Base-by-base conservation (phyloP, 208 protist species). In the Trypanosoma mega region DNA sequence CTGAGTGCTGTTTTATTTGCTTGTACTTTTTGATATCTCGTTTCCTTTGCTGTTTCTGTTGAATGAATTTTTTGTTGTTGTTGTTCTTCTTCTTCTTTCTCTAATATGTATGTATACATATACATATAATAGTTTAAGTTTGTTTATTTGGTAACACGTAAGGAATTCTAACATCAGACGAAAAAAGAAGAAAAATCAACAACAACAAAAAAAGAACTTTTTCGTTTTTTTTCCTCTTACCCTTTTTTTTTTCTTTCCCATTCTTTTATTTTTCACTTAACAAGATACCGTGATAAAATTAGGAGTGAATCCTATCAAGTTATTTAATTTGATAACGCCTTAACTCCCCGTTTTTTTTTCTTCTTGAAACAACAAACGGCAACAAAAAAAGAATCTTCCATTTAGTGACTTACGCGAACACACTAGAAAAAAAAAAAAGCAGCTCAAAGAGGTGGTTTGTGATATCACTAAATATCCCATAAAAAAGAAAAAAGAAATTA, bases 21-120 rank as follows among this genome's bases (percentile, higher is more conserved):
- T 62, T 68, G 44, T 49, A 20, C 33, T 63, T 14, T 55, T 48
- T 60, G 46, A 26, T 12, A 16, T 52, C 58, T 47, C 6, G 33
- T 63, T 27, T 57, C 18, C 26, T 18, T 33, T 49, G n/a, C 24
- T 66, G 14, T 58, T 46, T 6, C 23, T 3, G n/a, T 31, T 11
- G 6, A 23, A 3, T 53, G 18, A 47, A 53, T 36, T 30, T 18
- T 29, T 53, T 27, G n/a, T 46, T 47, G 5, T 54, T 60, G 52
- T 64, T 60, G 29, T 68, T 60, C 37, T 58, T 65, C 30, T 48
- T 30, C 2, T 52, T 59, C 54, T 41, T 51, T 48, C 55, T 54
- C 27, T 46, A 14, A 56, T 16, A 0, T 41, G 52, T 36, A 21
- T n/a, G n/a, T n/a, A n/a, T n/a, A n/a, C n/a, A n/a, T n/a, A n/a